Evolutionary conservation across 73 alveolate genomes (phyloP), one percentile per base, ranked within the genome.

Genomic region (Breviolum minutum): DNA sequence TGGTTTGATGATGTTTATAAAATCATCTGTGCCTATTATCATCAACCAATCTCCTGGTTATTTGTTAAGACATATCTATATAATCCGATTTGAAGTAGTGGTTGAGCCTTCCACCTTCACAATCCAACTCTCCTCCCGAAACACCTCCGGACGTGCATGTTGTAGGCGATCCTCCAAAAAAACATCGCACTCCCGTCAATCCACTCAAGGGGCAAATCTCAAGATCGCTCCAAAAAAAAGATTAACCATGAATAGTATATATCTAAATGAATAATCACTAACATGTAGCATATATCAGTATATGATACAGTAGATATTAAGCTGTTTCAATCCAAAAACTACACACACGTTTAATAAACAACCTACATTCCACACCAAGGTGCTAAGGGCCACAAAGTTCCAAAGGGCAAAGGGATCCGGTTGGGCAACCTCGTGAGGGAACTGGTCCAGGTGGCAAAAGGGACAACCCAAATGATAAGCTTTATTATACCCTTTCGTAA

Each of bases 61-160:
- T n/a, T n/a, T n/a, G n/a, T n/a, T n/a, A n/a, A n/a, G n/a, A n/a
- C n/a, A n/a, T n/a, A n/a, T n/a, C n/a, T 40, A 40, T 40, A 40
- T 40, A 40, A 40, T 40, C 54, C 54, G 54, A 40, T 40, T 40
- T 40, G 54, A 40, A 40, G 54, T 40, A 40, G 54, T 2, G 54
- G 54, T 40, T 40, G 5, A 0, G 3, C 54, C 54, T 40, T 40
- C 54, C 54, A 40, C 54, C 54, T 40, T 11, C 81, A n/a, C n/a
- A n/a, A n/a, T n/a, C 81, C 81, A 71, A 30, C 81, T 5, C 13
- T 11, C 81, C 81, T 63, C 17, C 30, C 2, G 2, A 24, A 29
- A 26, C 62, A 48, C 96, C 96, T 91, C 97, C 6, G 97, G 97
- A 26, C 97, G 97, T 26, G 89, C 88, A 27, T 91, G 97, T 80